Base-by-base conservation (phyloP, 352 stramenopile species). In the Phytophthora hibernalis region DNA sequence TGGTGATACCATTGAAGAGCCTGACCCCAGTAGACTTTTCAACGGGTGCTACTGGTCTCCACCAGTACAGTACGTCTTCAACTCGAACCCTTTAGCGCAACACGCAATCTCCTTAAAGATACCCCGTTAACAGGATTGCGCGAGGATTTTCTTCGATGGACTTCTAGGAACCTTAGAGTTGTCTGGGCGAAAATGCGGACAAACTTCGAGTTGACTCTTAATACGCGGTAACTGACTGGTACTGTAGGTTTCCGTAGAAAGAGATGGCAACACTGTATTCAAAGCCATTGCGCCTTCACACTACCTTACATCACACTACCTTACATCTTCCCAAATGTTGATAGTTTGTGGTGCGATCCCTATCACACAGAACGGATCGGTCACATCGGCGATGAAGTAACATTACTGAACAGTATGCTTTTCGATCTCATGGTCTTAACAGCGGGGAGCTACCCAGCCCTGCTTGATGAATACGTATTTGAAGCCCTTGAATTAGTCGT, bases 1-100 rank as follows among this genome's bases (percentile, higher is more conserved):
- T n/a, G n/a, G n/a, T n/a, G n/a, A n/a, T n/a, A 61, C 71, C 74
- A 85, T 49, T 83, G 70, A 13, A 85, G 47, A 0, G 69, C 77
- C 26, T 78, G 60, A 61, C 80, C 74, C 77, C 72, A 85, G 33
- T 57, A 51, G 2, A 67, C 60, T 1, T 74, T 76, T 47, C 80
- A 68, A 2, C 61, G 42, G 10, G 42, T 61, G 33, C 45, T 81
- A 15, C 2, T 50, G 0, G 79, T 68, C 21, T 87, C 77, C 16
- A 84, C 20, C 28, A 43, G n/a, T n/a, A n/a, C 9, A 74, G 56
- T 0, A 85, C 51, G n/a, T 77, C 45, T 52, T 88, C 74, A 15
- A 70, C 61, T 4, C 74, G 74, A 45, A 88, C 58, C 33, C 70
- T 78, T 35, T 84, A 22, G 5, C 79, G 72, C 33, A 88, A 65